A percentile compares a stretch with the other conserved stretches of the same genome.
These are phyloP conservation scores for Rhodotorula sp. DNA, from an alignment of 1,284 basidiomycete genomes.

Conservation along the genomic window DNA sequence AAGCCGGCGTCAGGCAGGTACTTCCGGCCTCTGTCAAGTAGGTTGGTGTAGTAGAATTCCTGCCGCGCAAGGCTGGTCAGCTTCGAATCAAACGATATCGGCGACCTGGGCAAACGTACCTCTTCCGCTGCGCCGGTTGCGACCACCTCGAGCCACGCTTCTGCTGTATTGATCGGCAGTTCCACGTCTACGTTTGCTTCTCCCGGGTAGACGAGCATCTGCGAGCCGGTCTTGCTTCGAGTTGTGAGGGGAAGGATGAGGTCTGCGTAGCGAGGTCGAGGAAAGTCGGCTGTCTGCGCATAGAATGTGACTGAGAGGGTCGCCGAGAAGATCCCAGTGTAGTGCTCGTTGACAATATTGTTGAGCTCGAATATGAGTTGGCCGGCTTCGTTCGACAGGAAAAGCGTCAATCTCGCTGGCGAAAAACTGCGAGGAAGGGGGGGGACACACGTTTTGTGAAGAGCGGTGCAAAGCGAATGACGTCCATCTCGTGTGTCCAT, in stretches of 20 bases:
- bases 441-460: constrained; percentile 26
- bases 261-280: constrained; percentile 6
- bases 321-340: constrained; percentile 22
- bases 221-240: constrained; percentile 46
- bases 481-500: constrained; percentile 39
- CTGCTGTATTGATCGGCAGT: constrained; percentile 16
- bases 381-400: not conserved
- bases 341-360: constrained; percentile 11
- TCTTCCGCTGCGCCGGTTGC: constrained; percentile 36
- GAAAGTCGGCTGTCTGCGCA: constrained; percentile 1
- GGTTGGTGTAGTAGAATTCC: constrained; percentile 40
- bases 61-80: not conserved
- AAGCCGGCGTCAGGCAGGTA: constrained; percentile 20
- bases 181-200: constrained; percentile 6
- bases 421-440: too few species aligned
- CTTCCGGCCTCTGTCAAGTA: not conserved
- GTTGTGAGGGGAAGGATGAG: constrained; percentile 31
- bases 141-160: constrained; percentile 32
- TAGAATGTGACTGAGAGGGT: constrained; percentile 33
- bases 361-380: constrained; percentile 15
- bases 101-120: not conserved
- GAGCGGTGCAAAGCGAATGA: constrained; percentile 32
- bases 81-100: not conserved
- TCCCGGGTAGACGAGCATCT: constrained; percentile 46
- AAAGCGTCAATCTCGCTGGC: not conserved